Percentiles rank a stretch among this genome's conserved stretches.
Evolutionary conservation across 768 basidiomycete species (phyloP).

Genomic region (Melanogaster broomeanus): DNA sequence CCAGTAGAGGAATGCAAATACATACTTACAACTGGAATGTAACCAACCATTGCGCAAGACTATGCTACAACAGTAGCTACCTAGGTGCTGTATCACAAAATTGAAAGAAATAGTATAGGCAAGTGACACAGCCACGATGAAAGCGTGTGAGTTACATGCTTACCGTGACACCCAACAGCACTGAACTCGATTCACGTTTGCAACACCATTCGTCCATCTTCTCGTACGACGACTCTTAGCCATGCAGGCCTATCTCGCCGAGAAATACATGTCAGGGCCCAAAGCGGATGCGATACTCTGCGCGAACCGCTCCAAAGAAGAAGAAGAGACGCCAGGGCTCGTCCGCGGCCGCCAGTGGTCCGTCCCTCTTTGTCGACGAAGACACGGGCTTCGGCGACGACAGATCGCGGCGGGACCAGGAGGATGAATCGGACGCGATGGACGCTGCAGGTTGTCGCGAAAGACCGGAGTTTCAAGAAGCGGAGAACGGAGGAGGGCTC

Average conservation of each 20-base stretch:
- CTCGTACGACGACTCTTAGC: slow-evolving; percentile 1
- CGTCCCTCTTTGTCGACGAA: slow-evolving; percentile 57
- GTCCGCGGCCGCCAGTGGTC: slow-evolving; percentile 19
- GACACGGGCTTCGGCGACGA: slow-evolving; percentile 69
- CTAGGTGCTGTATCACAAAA: too few species aligned
- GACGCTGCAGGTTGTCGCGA: slow-evolving; percentile 73
- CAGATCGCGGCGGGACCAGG: slow-evolving; percentile 46
- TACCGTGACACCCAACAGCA: neutral
- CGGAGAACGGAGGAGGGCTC: slow-evolving; percentile 57
- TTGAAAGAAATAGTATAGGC: too few species aligned
- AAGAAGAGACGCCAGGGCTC: slow-evolving; percentile 64
- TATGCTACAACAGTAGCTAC: too few species aligned
- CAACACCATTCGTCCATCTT: neutral
- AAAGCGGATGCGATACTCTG: slow-evolving; percentile 95
- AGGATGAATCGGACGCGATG: slow-evolving; percentile 50
- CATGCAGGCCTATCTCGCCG: slow-evolving; percentile 83
- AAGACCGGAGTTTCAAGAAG: slow-evolving; percentile 78
- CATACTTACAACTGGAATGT: too few species aligned
- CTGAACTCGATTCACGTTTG: neutral
- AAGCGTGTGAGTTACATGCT: too few species aligned
- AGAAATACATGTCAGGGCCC: slow-evolving; percentile 94
- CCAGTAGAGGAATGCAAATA: too few species aligned
- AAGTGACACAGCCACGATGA: too few species aligned
- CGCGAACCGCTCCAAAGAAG: slow-evolving; percentile 62
- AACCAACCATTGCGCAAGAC: too few species aligned